These are phyloP conservation scores for Coleophoma crateriformis DNA, from an alignment of 2,329 filamentous ascomycete genomes.

Conservation along the genomic window DNA sequence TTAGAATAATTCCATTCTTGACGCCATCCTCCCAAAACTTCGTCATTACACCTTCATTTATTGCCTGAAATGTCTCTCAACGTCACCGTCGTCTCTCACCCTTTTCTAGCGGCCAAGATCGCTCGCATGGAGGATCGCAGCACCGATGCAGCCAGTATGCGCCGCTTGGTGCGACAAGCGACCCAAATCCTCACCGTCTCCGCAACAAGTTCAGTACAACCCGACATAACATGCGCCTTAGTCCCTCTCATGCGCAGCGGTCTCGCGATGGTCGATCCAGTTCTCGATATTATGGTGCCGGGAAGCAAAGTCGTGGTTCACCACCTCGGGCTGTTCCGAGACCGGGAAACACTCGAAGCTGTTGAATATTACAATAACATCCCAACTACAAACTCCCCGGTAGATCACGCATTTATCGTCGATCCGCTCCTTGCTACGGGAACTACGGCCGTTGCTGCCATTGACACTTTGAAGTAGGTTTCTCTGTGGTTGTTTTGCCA, in stretches of 20 bases:
- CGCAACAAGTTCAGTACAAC: conserved; percentile 1
- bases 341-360: conserved; percentile 55
- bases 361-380: conserved; percentile 70
- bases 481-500: background rate
- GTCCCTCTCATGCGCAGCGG: conserved; percentile 31
- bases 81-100: background rate
- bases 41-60: no score
- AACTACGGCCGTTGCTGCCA: conserved; percentile 59
- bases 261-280: conserved; percentile 31
- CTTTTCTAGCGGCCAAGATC: background rate
- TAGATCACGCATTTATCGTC: conserved; percentile 55
- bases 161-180: background rate
- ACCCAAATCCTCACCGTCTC: background rate
- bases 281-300: conserved; percentile 21
- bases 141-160: background rate
- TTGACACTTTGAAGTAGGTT: conserved; percentile 45
- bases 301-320: conserved; percentile 37
- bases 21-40: no score
- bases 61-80: background rate
- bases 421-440: conserved; percentile 66
- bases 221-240: conserved; percentile 16
- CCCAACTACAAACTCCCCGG: conserved; percentile 27
- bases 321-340: conserved; percentile 64
- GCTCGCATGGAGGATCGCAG: background rate
- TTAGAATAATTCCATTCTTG: no score